A percentile compares a stretch with the other conserved stretches of the same genome.
phyloP scores from a whole-genome alignment of 1,139 yeast species.

The Saccharomyces hybrid region DNA sequence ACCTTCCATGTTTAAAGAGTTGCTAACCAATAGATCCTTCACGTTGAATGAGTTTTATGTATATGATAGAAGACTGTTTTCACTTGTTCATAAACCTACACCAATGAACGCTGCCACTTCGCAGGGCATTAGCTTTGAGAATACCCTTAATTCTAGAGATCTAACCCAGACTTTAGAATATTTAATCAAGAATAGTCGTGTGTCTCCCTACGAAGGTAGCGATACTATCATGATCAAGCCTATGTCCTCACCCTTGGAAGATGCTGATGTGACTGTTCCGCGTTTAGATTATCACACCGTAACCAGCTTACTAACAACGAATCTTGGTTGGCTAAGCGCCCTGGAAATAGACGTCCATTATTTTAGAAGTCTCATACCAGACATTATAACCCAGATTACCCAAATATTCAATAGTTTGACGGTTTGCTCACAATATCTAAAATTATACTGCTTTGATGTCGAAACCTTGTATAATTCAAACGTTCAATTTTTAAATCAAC shows the following conservation, averaged over 20 bases:
- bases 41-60: slow-evolving; percentile 47
- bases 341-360: slow-evolving; percentile 39
- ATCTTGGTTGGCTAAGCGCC: slow-evolving; percentile 48
- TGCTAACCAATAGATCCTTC: slow-evolving; percentile 24
- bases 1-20: slow-evolving; percentile 35
- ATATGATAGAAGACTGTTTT: slow-evolving; percentile 51
- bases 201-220: background rate
- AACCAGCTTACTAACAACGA: slow-evolving; percentile 37
- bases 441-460: slow-evolving; percentile 43
- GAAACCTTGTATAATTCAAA: slow-evolving; percentile 48
- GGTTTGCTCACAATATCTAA: slow-evolving; percentile 52
- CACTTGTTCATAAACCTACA: slow-evolving; percentile 19
- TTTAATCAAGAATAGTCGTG: background rate
- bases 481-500: slow-evolving; percentile 40
- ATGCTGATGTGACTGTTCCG: slow-evolving; percentile 18
- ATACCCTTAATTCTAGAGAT: background rate
- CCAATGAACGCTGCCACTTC: background rate
- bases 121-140: background rate
- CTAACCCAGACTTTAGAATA: background rate
- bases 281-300: slow-evolving; percentile 16
- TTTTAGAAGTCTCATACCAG: slow-evolving; percentile 29
- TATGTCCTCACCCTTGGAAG: slow-evolving; percentile 37
- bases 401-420: slow-evolving; percentile 45
- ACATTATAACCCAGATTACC: slow-evolving; percentile 26
- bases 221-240: slow-evolving; percentile 35